Evolutionary conservation across 139 green algal genomes (phyloP), one percentile per base, ranked within the genome.

Genomic region (Haematococcus lacustris): DNA sequence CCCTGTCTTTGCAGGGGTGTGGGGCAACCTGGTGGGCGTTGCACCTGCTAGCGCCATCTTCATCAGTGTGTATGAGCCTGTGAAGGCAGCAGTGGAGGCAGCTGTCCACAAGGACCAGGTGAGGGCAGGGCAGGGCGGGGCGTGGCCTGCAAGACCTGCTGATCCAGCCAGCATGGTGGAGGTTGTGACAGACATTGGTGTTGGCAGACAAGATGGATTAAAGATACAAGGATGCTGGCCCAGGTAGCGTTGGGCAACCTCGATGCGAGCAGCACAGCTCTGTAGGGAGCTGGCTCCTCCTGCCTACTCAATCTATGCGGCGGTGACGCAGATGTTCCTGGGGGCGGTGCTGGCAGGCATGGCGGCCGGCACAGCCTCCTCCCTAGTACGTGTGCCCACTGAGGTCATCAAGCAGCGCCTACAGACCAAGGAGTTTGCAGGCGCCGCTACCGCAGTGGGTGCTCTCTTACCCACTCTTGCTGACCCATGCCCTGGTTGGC

Each of bases 391-490:
- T 3, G 95, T 99, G 53, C 95, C 95, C 9, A 99, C 95, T 5
- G 95, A 99, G 85, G 95, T 98, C 26, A 75, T 98, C 38, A 98
- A 98, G 90, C 92, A 96, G 77, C 85, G 93, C 51, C 88, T 98
- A 84, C 93, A 98, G 82, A 93, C 90, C 32, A 84, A 84, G 38
- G 88, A 96, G 86, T 91, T 93, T 68, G 71, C 35, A 3, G 64
- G 71, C 2, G 78, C 83, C 2, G 21, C 80, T 0, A 64, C 35
- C 0, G 86, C 83, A 68, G 88, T 91, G 66, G 71, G 84, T 35
- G 40, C 17, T 35, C 3, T 51, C 35, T 37, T 35, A 53, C 5
- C 3, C 37, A 53, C 35, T 26, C 13, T 33, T 25, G 34, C 35
- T 57, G 64, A 57, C 9, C 30, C 7, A 57, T 6, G 21, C 30